These are phyloP conservation scores for Acorus gramineus DNA, from an alignment of 106 monocot genomes.

Conservation along the genomic window DNA sequence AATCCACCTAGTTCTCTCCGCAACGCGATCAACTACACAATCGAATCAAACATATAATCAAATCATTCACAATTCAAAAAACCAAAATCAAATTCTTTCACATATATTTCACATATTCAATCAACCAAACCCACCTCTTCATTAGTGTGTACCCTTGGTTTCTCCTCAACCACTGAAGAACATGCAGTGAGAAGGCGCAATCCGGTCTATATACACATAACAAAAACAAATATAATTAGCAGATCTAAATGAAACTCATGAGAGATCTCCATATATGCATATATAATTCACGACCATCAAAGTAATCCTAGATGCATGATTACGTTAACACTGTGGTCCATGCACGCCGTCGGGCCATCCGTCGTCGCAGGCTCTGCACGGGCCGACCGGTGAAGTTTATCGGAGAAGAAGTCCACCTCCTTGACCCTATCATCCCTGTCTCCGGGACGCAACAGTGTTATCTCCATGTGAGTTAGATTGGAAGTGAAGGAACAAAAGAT, in stretches of 20 bases:
- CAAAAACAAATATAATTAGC: not conserved
- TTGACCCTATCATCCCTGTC: not conserved
- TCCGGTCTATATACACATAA: slow-evolving; percentile 11
- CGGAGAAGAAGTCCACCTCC: slow-evolving; percentile 11
- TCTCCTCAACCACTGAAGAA: not conserved
- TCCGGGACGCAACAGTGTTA: not conserved
- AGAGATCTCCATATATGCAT: not conserved
- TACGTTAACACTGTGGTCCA: no score
- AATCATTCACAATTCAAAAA: no score
- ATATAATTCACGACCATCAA: not conserved
- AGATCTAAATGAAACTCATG: not conserved
- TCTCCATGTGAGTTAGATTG: not conserved
- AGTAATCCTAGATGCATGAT: not conserved
- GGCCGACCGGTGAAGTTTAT: not conserved
- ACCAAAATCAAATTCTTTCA: no score
- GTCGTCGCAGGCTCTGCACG: no score
- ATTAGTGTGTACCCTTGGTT: not conserved
- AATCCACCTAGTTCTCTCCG: slow-evolving; percentile 20
- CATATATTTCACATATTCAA: no score
- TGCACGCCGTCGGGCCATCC: no score
- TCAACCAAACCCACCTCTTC: slow-evolving; percentile 4
- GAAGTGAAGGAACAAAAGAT: not conserved
- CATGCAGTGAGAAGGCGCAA: slow-evolving; percentile 9
- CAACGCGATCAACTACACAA: slow-evolving; percentile 8
- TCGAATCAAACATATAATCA: not conserved